Evolutionary conservation across 805 yeast species (phyloP), one percentile per base, ranked within the genome.

Genomic region (Pichia membranifaciens): DNA sequence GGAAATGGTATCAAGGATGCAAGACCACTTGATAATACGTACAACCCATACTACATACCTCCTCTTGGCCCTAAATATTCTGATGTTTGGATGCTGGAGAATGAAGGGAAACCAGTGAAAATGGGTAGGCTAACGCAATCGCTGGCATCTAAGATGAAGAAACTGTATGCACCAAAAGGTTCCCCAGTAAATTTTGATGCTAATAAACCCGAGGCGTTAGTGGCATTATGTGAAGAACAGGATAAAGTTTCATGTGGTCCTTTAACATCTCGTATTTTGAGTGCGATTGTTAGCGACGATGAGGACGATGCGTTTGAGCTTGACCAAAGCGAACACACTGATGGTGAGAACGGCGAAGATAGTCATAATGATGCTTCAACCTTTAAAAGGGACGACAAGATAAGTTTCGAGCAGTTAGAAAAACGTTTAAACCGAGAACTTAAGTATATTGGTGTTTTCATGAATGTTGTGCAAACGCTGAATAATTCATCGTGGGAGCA

Each of bases 31-130:
- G 43, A 41, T 31, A 31, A 20, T 28, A 31, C 18, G 8, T n/a
- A 17, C 17, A 78, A 67, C 44, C 96, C 97, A 2, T 88, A 76
- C 57, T 65, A 82, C 15, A 84, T 89, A 10, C 98, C 99, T 2
- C 86, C 84, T 38, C 63, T 93, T 37, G 98, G 99, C 0, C 85
- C 84, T 4, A 69, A 79, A 22, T 93, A 91, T 59, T 79, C 84
- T 1, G 89, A 87, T 38, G 74, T 79, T 5, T 93, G 99, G 98
- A 77, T 82, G 13, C 86, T 84, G 43, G 96, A 89, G 59, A 96
- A 87, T 62, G 58, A 72, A 22, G 54, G 52, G 20, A 47, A 47
- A 32, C 38, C 40, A 23, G 37, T 41, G 22, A 49, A 49, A 58
- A 59, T 67, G 60, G 55, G 44, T 35, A 65, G 61, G 28, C 21